phyloP scores from a whole-genome alignment of 768 basidiomycete genomes.

The Leccinum sublutescens region DNA sequence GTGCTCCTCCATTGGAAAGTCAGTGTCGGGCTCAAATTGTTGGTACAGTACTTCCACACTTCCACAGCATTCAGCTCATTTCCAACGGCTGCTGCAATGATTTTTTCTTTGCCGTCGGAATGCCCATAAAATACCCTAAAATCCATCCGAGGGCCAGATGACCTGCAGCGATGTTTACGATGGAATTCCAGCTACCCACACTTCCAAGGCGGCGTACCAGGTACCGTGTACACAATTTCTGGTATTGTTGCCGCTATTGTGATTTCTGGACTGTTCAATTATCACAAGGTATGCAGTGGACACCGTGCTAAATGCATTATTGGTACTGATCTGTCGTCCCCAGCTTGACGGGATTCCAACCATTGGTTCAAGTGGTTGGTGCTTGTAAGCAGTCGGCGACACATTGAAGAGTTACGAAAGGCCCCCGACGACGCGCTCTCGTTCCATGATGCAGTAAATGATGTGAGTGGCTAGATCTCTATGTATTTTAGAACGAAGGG shows the following conservation, averaged over 20 bases:
- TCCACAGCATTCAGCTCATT: too few species aligned
- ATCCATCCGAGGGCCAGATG: too few species aligned
- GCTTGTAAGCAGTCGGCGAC: background rate
- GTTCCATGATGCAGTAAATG: slow-evolving; percentile 25
- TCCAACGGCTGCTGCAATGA: too few species aligned
- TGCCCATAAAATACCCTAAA: too few species aligned
- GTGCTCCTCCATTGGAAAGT: too few species aligned
- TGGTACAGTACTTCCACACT: too few species aligned
- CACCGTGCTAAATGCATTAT: background rate
- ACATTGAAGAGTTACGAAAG: slow-evolving; percentile 26
- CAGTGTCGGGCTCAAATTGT: too few species aligned
- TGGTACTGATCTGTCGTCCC: background rate
- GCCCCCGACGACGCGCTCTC: slow-evolving; percentile 43
- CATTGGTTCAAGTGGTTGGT: slow-evolving; percentile 1
- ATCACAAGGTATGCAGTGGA: too few species aligned
- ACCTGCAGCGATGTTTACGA: background rate
- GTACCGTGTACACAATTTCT: slow-evolving; percentile 2
- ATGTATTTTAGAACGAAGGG: background rate
- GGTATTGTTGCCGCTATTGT: background rate
- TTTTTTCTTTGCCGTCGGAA: too few species aligned
- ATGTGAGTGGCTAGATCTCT: too few species aligned
- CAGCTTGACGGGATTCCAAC: slow-evolving; percentile 34
- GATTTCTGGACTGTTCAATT: background rate
- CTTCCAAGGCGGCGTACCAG: background rate
- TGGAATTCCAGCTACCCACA: background rate